A percentile compares a stretch with the other conserved stretches of the same genome.
Evolutionary conservation across 225 moss, liverwort and hornwort genomes (phyloP).

Genomic region (Rhytidiadelphus loreus): DNA sequence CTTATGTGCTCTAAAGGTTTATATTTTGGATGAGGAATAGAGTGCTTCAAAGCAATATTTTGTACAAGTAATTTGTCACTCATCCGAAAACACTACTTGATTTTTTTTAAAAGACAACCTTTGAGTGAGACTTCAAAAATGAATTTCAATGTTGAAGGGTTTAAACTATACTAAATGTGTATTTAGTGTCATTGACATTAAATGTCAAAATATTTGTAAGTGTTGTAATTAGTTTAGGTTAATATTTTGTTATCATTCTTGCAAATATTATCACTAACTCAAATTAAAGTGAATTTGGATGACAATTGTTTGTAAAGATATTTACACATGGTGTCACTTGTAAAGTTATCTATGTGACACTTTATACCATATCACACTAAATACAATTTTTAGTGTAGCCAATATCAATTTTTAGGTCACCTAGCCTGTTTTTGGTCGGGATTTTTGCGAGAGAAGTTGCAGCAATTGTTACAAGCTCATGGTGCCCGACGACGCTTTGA

Average conservation of each 20-base stretch:
- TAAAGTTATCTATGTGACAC: background rate
- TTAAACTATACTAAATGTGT: background rate
- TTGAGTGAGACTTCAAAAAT: accelerated
- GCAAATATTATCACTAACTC: background rate
- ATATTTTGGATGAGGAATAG: too few relatives aligned
- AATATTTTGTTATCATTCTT: background rate
- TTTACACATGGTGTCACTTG: background rate
- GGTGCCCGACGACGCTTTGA: background rate
- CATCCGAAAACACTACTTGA: too few relatives aligned
- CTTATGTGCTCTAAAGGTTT: accelerated
- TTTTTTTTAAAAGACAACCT: too few relatives aligned
- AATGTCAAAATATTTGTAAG: background rate
- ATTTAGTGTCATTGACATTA: background rate
- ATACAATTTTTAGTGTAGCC: background rate
- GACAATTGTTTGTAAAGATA: background rate
- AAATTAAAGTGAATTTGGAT: background rate
- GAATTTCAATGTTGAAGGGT: background rate
- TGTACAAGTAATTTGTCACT: background rate
- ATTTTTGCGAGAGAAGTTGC: background rate
- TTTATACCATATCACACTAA: background rate
- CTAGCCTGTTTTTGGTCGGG: background rate
- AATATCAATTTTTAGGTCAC: background rate
- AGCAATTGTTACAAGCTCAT: background rate
- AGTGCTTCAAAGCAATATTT: background rate
- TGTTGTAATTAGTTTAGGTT: too few relatives aligned